phyloP scores from a whole-genome alignment of 1,284 basidiomycete genomes.

The Malassezia restricta region DNA sequence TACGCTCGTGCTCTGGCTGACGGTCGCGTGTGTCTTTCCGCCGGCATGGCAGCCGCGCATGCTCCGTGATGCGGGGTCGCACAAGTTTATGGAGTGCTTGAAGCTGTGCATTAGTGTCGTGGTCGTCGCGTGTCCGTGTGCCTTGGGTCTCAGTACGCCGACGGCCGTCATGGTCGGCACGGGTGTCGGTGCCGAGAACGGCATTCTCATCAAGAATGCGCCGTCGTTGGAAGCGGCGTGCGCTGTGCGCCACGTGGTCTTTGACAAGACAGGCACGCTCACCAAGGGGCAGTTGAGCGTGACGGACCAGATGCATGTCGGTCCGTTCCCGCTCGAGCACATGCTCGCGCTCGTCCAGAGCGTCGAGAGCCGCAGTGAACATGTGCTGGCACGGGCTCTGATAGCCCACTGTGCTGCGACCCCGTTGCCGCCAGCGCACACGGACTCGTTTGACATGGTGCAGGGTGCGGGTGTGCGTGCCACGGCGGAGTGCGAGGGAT shows the following conservation, averaged over 20 bases:
- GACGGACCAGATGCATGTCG: neutral
- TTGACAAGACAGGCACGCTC: slow-evolving; percentile 97
- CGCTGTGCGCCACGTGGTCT: slow-evolving; percentile 64
- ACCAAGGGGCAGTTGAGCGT: slow-evolving; percentile 56
- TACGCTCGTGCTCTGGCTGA: slow-evolving; percentile 77
- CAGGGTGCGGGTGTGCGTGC: slow-evolving; percentile 72
- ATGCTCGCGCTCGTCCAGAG: slow-evolving; percentile 56
- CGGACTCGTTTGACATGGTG: slow-evolving; percentile 61
- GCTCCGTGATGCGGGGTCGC: slow-evolving; percentile 70
- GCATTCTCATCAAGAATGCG: slow-evolving; percentile 95
- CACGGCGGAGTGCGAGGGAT: slow-evolving; percentile 13
- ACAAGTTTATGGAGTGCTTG: slow-evolving; percentile 79
- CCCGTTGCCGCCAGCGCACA: neutral
- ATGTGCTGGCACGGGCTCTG: slow-evolving; percentile 85
- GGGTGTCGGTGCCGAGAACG: slow-evolving; percentile 88
- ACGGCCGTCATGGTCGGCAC: slow-evolving; percentile 99
- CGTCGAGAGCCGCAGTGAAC: slow-evolving; percentile 82
- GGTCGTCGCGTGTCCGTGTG: slow-evolving; percentile 96
- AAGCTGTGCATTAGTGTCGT: slow-evolving; percentile 96
- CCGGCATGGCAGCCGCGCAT: slow-evolving; percentile 59
- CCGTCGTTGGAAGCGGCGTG: slow-evolving; percentile 82
- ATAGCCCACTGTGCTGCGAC: slow-evolving; percentile 58
- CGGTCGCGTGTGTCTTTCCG: slow-evolving; percentile 56
- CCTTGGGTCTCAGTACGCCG: slow-evolving; percentile 86
- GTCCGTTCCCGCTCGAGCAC: neutral